These are phyloP conservation scores for Linnemannia exigua DNA, from an alignment of 192 early-diverging fungal species.

Conservation along the genomic window DNA sequence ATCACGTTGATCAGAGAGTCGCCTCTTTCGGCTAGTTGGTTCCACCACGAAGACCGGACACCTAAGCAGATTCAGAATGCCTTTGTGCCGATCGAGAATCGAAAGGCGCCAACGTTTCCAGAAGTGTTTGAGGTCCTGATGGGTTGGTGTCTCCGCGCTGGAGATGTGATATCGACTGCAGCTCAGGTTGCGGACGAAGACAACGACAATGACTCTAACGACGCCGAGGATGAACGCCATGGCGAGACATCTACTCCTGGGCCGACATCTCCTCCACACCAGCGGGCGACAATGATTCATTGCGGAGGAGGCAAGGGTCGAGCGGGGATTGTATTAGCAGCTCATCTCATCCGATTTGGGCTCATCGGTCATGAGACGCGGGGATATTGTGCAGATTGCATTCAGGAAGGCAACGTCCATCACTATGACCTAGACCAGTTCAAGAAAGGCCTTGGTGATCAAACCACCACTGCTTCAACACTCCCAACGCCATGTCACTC, in stretches of 20 bases:
- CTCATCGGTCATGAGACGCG: conserved; percentile 34
- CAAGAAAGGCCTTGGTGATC: conserved; percentile 33
- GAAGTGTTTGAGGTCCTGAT: conserved; percentile 51
- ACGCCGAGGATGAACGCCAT: not conserved
- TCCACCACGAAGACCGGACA: conserved; percentile 11
- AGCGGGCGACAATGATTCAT: conserved; percentile 44
- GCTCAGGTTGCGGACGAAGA: not conserved
- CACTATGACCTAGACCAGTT: conserved; percentile 42
- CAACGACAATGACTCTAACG: conserved; percentile 1
- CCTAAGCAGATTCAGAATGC: conserved; percentile 40
- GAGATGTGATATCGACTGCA: not conserved
- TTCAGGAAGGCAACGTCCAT: conserved; percentile 31
- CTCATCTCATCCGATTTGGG: conserved; percentile 50
- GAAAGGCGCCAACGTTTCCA: conserved; percentile 47
- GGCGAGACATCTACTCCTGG: not conserved
- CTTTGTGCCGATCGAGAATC: conserved; percentile 51
- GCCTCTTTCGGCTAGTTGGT: conserved; percentile 41
- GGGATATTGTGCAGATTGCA: conserved; percentile 39
- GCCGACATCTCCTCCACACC: conserved; percentile 13
- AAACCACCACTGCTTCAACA: conserved; percentile 15
- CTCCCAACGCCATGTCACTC: conserved; percentile 26
- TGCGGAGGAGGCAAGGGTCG: conserved; percentile 54
- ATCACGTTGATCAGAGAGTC: conserved; percentile 49
- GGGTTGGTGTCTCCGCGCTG: conserved; percentile 48
- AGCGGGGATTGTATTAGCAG: conserved; percentile 49